These are phyloP conservation scores for Papilionanthe hybrid DNA, from an alignment of 116 monocot genomes.

Conservation along the genomic window DNA sequence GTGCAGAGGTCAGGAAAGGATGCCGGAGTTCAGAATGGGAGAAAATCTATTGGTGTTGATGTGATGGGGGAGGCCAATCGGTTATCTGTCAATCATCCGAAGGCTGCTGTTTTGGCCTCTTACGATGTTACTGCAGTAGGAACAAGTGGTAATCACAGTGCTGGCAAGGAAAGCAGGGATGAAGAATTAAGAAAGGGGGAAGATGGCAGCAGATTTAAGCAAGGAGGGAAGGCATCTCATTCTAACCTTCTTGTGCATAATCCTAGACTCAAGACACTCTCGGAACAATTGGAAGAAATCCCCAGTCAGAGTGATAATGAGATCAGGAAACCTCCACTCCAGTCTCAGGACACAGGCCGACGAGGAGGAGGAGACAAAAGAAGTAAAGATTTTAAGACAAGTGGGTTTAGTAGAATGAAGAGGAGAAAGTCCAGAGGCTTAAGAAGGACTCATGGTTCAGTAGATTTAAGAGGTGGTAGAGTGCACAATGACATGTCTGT, in stretches of 20 bases:
- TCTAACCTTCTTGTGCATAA: not conserved
- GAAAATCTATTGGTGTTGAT: conserved; percentile 48
- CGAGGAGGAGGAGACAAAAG: conserved; percentile 6
- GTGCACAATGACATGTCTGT: conserved; percentile 27
- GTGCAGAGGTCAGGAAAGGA: conserved; percentile 27
- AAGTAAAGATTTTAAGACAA: conserved; percentile 24
- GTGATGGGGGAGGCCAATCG: conserved; percentile 29
- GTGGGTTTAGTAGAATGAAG: conserved; percentile 38
- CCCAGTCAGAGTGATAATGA: conserved; percentile 25
- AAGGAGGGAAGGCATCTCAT: conserved; percentile 6
- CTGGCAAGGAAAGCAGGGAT: conserved; percentile 5
- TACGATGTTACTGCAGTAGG: conserved; percentile 26
- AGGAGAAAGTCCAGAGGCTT: conserved; percentile 28
- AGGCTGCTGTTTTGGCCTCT: conserved; percentile 12
- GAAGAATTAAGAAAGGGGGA: conserved; percentile 14
- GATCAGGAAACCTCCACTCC: conserved; percentile 14
- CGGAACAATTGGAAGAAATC: conserved; percentile 30
- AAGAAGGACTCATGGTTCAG: conserved; percentile 30
- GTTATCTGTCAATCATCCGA: conserved; percentile 36
- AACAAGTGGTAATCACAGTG: conserved; percentile 5
- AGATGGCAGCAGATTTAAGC: conserved; percentile 20
- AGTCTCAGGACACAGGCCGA: conserved; percentile 2
- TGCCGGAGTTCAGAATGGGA: conserved; percentile 24
- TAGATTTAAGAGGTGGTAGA: conserved; percentile 16
- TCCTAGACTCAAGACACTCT: conserved; percentile 24